A percentile compares a stretch with the other conserved stretches of the same genome.
phyloP scores from a whole-genome alignment of 352 stramenopile species.

The Phytopythium cucurbitacearum region DNA sequence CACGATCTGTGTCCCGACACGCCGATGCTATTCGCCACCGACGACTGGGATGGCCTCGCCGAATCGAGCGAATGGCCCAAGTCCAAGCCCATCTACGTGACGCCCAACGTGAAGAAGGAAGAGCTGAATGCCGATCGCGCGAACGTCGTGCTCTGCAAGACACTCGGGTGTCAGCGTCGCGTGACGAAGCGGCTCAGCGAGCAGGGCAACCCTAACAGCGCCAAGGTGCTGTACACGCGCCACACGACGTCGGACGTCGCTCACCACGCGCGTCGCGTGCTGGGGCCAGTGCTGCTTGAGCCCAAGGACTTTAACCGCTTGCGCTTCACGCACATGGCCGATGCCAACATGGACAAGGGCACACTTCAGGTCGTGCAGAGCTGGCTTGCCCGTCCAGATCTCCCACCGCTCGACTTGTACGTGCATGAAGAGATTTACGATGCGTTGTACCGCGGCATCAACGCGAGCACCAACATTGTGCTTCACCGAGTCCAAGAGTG shows the following conservation, averaged over 20 bases:
- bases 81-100: slow-evolving; percentile 29
- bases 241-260: slow-evolving; percentile 39
- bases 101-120: slow-evolving; percentile 44
- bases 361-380: slow-evolving; percentile 23
- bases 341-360: slow-evolving; percentile 8
- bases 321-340: slow-evolving; percentile 25
- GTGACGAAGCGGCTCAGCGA: slow-evolving; percentile 35
- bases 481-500: slow-evolving; percentile 24
- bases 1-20: slow-evolving; percentile 38
- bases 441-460: slow-evolving; percentile 13
- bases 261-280: slow-evolving; percentile 7
- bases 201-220: slow-evolving; percentile 36
- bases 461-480: slow-evolving; percentile 9
- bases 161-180: slow-evolving; percentile 21
- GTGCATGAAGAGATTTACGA: background rate
- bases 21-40: slow-evolving; percentile 33
- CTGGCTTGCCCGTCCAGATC: slow-evolving; percentile 14
- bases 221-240: slow-evolving; percentile 41
- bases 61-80: slow-evolving; percentile 13
- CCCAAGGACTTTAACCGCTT: slow-evolving; percentile 32
- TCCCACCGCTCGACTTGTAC: slow-evolving; percentile 1
- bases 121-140: slow-evolving; percentile 23
- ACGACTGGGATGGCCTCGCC: slow-evolving; percentile 30
- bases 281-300: background rate
- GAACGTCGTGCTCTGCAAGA: slow-evolving; percentile 41